Base-by-base conservation (phyloP, 2,329 filamentous ascomycete species). In the Epichloe sibirici region DNA sequence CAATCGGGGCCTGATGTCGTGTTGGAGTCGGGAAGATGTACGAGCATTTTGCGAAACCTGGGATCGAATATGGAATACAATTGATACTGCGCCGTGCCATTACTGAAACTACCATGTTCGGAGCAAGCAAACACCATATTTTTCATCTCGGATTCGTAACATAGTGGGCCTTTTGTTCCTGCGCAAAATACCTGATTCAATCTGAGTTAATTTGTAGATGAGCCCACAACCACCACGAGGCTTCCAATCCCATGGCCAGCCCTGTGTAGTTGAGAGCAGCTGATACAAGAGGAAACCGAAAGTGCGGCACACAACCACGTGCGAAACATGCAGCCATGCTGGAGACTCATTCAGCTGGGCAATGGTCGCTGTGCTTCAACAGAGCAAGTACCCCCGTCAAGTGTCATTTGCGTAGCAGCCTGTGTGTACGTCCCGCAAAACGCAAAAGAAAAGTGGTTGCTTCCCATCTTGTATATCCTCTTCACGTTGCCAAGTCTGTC, bases 121-220 rank as follows among this genome's bases (percentile, higher is more conserved):
- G 28, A 11, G 8, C 28, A 11, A 31, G 8, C 28, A 9, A 9
- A 11, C 28, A 1, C 28, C 28, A 0, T 31, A 3, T 31, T 9
- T 11, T 11, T 31, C 31, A 11, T 31, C 31, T 31, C 9, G 31
- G 8, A 31, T 31, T 31, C 31, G 9, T 4, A 31, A 31, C 28
- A 3, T 3, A 31, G 28, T 31, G 8, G 8, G 28, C 28, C 28
- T 11, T 9, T 4, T 5, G 9, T 31, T 31, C 31, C 8, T 11
- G 31, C 4, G 31, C 28, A 35, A 35, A n/a, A 11, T 11, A 35
- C 38, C 37, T 31, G 34, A 2, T 53, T 52, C 46, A 49, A 53
- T 53, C 38, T 45, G 46, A 49, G 40, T 53, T 45, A 35, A n/a
- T 35, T 17, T 45, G 39, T 49, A 49, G 6, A 28, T 23, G 44